phyloP scores from a whole-genome alignment of 495 filamentous ascomycete genomes.

The Trichoderma orchidacearum region DNA sequence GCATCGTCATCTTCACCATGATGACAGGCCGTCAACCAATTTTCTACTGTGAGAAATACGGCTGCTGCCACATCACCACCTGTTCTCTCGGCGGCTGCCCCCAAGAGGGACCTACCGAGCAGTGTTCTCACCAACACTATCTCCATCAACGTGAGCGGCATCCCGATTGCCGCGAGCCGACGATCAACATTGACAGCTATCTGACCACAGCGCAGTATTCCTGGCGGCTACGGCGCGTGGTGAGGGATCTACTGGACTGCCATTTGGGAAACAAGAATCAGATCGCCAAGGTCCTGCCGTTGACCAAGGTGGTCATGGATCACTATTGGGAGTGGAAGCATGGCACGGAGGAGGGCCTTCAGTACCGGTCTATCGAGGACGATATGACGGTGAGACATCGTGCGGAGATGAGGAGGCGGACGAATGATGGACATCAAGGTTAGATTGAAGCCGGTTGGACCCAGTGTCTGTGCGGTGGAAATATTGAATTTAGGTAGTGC shows the following conservation, averaged over 20 bases:
- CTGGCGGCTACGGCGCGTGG: neutral
- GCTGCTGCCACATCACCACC: neutral
- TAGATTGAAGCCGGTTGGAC: no score
- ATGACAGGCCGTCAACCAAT: constrained; percentile 13
- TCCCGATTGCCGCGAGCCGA: neutral
- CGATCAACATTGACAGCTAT: neutral
- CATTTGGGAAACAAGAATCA: neutral
- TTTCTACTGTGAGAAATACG: neutral
- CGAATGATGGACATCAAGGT: neutral
- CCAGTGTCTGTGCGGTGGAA: no score
- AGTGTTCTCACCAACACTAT: no score
- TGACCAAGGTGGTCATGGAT: constrained; percentile 6
- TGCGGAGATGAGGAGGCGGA: neutral
- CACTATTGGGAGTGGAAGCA: constrained; percentile 15
- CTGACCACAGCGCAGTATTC: neutral
- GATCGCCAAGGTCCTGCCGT: neutral
- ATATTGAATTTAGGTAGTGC: no score
- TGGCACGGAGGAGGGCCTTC: constrained; percentile 10
- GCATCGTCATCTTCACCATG: constrained; percentile 22
- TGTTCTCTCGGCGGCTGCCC: no score
- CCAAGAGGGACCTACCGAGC: no score
- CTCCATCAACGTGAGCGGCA: no score
- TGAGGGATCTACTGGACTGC: neutral
- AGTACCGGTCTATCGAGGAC: constrained; percentile 15
- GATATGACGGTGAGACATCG: constrained; percentile 9